These are phyloP conservation scores for Globisporangium radiosum DNA, from an alignment of 352 stramenopile species.

Conservation along the genomic window DNA sequence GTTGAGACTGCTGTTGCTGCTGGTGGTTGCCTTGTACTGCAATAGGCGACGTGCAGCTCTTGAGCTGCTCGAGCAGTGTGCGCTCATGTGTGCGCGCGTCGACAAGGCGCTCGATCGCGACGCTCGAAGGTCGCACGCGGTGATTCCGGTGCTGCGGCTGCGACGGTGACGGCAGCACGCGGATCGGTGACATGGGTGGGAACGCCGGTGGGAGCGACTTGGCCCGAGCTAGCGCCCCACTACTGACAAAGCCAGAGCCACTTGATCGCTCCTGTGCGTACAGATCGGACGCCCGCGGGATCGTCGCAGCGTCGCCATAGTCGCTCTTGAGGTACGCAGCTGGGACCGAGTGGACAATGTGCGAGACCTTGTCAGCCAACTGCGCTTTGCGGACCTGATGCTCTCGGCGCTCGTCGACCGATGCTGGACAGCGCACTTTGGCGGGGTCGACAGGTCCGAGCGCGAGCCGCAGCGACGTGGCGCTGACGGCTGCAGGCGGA, in stretches of 20 bases:
- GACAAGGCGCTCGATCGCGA: conserved; percentile 36
- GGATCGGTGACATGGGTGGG: conserved; percentile 39
- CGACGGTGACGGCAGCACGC: conserved; percentile 3
- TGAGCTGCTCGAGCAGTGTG: conserved; percentile 44
- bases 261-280: conserved; percentile 28
- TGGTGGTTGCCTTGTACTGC: background rate
- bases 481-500: conserved; percentile 23
- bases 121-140: conserved; percentile 8
- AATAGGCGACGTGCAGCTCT: conserved; percentile 21
- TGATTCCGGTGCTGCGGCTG: background rate
- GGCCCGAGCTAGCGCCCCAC: conserved; percentile 1
- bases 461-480: conserved; percentile 42
- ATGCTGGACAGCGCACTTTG: conserved; percentile 30
- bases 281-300: conserved; percentile 27
- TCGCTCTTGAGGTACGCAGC: conserved; percentile 21
- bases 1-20: background rate
- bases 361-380: conserved; percentile 41
- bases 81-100: conserved; percentile 46
- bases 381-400: conserved; percentile 25
- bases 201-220: conserved; percentile 18
- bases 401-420: conserved; percentile 28
- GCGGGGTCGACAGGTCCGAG: conserved; percentile 39
- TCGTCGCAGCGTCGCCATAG: conserved; percentile 13
- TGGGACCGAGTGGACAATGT: conserved; percentile 24
- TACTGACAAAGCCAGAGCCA: background rate